Evolutionary conservation across 306 rosid species (phyloP), one percentile per base, ranked within the genome.

Genomic region (Benincasa hispida): DNA sequence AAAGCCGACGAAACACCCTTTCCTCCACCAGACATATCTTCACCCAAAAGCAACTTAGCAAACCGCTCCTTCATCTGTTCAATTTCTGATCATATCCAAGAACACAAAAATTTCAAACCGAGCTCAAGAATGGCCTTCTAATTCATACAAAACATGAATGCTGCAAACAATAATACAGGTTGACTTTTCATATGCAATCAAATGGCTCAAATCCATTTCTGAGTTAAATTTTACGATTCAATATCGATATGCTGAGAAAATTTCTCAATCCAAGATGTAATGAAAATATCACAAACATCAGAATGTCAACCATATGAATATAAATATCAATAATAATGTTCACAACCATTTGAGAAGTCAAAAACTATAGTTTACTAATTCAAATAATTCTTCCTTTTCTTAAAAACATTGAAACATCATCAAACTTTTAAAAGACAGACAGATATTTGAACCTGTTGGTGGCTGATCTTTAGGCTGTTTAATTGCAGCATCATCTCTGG

Each of bases 21-120:
- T 56, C 99, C 99, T 81, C 99, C 99, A 45, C 99, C 99, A 3
- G 99, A 95, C 99, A 95, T 95, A 73, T 95, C 99, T 76, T 95
- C 99, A 15, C 99, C 99, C 82, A 95, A 81, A 57, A 95, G 89
- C 72, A 95, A 80, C 76, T 95, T 95, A 66, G 99, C 82, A 79
- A 92, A 95, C 86, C 91, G 87, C 91, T 95, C 99, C 85, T 87
- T 92, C 97, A 95, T 89, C 83, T 89, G 92, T 74, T 90, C 99
- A 82, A 89, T 88, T 66, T 95, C 98, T 95, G 92, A 84, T 82
- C 81, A 82, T 80, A 81, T 30, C 87, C 80, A 81, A 70, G 24
- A 74, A 61, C 60, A 35, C 17, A 30, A 4, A 22, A 56, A 48
- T 32, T 77, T 77, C 35, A 47, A 21, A 50, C 19, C 63, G 51